These are phyloP conservation scores for Geosmithia morbida DNA, from an alignment of 2,329 filamentous ascomycete species.

Conservation along the genomic window DNA sequence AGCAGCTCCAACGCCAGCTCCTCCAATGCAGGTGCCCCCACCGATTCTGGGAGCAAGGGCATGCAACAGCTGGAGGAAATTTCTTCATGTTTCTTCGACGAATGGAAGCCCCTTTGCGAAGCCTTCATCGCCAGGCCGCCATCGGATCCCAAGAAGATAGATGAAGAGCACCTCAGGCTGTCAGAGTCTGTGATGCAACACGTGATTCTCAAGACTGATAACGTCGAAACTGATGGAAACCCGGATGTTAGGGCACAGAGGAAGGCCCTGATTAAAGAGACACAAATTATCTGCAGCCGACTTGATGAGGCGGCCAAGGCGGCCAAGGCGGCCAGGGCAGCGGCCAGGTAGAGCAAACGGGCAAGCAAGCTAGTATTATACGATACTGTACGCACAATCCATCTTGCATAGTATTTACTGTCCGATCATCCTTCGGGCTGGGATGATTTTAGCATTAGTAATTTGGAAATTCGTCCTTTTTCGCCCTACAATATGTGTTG, in stretches of 20 bases:
- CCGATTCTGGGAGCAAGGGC: conserved; percentile 17
- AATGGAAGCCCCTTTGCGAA: conserved; percentile 50
- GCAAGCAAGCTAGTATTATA: not conserved
- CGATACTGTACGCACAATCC: not conserved
- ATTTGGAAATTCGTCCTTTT: not conserved
- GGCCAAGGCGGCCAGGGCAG: not conserved
- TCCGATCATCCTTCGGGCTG: not conserved
- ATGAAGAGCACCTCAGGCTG: conserved; percentile 61
- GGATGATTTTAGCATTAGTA: not conserved
- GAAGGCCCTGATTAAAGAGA: conserved; percentile 59
- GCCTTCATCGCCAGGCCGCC: conserved; percentile 51
- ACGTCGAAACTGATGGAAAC: conserved; percentile 59
- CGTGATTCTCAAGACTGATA: conserved; percentile 63
- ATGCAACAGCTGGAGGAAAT: conserved; percentile 52
- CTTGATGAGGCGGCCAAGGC: conserved; percentile 36
- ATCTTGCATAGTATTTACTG: no score
- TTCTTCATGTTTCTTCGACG: conserved; percentile 44
- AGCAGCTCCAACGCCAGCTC: conserved; percentile 29
- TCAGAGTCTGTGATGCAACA: conserved; percentile 66
- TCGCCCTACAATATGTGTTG: not conserved
- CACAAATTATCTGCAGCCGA: conserved; percentile 50
- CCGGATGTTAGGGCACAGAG: conserved; percentile 46
- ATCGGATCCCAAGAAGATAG: conserved; percentile 48
- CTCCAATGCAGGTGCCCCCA: conserved; percentile 17
- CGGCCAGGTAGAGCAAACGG: not conserved